phyloP scores from a whole-genome alignment of 139 green algal species.

The Pycnococcus provasolii region DNA sequence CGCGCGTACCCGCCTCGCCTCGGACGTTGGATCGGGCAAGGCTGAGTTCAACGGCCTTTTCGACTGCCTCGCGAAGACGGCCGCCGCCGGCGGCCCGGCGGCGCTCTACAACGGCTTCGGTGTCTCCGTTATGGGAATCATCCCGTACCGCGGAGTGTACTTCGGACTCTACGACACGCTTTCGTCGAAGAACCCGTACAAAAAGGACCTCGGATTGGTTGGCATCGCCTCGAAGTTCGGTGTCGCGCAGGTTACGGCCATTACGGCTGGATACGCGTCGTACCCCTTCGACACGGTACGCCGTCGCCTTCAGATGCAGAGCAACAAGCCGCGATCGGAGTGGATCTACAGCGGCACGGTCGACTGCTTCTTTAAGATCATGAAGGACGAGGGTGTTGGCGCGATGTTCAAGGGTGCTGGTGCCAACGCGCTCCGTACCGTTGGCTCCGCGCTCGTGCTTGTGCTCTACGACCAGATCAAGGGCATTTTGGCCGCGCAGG shows the following conservation, averaged over 20 bases:
- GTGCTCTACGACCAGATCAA: slow-evolving; percentile 80
- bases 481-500: neutral
- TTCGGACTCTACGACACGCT: slow-evolving; percentile 96
- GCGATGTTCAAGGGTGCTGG: slow-evolving; percentile 93
- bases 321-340: slow-evolving; percentile 52
- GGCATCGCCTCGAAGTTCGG: slow-evolving; percentile 62
- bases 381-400: slow-evolving; percentile 73
- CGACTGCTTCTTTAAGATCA: slow-evolving; percentile 87
- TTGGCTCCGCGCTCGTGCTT: slow-evolving; percentile 58
- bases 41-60: slow-evolving; percentile 79
- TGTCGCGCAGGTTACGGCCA: slow-evolving; percentile 73
- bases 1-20: slow-evolving; percentile 92
- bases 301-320: slow-evolving; percentile 97
- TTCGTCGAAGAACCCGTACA: slow-evolving; percentile 17
- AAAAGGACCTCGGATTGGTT: neutral
- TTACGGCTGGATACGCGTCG: slow-evolving; percentile 68
- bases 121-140: slow-evolving; percentile 93
- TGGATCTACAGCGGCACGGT: slow-evolving; percentile 82
- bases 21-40: slow-evolving; percentile 66
- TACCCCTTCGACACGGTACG: slow-evolving; percentile 99
- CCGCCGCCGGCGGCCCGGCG: slow-evolving; percentile 31
- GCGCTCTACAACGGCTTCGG: slow-evolving; percentile 54
- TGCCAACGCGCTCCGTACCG: slow-evolving; percentile 69
- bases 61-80: slow-evolving; percentile 80
- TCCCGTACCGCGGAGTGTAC: slow-evolving; percentile 97